Evolutionary conservation across 352 stramenopile genomes (phyloP).

Genomic region (Peronospora belbahrii): DNA sequence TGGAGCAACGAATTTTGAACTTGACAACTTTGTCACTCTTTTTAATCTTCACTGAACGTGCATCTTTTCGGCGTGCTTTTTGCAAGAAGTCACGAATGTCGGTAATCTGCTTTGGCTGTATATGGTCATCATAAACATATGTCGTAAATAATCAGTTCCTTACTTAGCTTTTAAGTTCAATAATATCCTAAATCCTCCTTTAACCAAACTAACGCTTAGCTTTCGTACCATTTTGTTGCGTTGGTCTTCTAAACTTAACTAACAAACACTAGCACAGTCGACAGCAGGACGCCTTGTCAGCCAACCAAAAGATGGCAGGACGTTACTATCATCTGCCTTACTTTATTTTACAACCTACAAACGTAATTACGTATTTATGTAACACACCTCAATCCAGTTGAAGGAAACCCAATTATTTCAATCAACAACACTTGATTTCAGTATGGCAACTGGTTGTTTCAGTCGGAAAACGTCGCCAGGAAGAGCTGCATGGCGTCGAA

Average conservation of each 20-base stretch:
- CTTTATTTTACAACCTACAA: constrained; percentile 1
- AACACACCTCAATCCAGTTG: not conserved
- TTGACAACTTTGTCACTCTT: constrained; percentile 96
- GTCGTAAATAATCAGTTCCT: constrained; percentile 6
- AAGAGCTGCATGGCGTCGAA: constrained; percentile 12
- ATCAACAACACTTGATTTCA: not conserved
- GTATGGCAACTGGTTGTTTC: constrained; percentile 4
- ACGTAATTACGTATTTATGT: constrained; percentile 21
- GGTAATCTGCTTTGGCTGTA: constrained; percentile 97
- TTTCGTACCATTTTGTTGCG: constrained; percentile 70
- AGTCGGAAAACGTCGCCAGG: constrained; percentile 1
- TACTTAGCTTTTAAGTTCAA: too few species aligned
- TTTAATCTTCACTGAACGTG: constrained; percentile 99
- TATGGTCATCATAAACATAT: not conserved
- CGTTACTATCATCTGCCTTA: not conserved
- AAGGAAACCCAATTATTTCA: not conserved
- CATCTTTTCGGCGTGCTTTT: constrained; percentile 96
- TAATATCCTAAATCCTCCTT: too few species aligned
- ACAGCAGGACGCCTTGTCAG: constrained; percentile 19
- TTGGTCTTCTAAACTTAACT: constrained; percentile 88
- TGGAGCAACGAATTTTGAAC: constrained; percentile 99
- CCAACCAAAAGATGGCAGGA: constrained; percentile 24
- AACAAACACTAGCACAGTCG: constrained; percentile 37
- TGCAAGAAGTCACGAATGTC: constrained; percentile 99
- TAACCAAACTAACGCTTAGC: not conserved